phyloP scores from a whole-genome alignment of 148 eudicot species.

The Rhododendron ferrugineum region DNA sequence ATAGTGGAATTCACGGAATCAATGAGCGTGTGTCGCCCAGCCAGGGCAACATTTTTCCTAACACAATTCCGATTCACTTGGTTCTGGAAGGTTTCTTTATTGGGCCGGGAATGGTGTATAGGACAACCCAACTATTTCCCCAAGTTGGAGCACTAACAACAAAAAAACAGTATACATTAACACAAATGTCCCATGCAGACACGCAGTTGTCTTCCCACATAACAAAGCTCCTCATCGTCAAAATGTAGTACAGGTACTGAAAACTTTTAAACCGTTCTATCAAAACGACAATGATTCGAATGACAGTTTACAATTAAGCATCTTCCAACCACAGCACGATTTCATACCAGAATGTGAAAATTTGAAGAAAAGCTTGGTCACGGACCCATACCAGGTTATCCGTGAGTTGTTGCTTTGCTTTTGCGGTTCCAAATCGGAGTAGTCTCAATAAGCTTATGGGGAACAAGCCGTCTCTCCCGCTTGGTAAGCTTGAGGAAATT shows the following conservation, averaged over 20 bases:
- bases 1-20: too few species aligned
- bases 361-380: slow-evolving; percentile 17
- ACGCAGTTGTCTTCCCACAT: not conserved
- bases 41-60: too few species aligned
- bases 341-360: not conserved
- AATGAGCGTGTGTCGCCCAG: too few species aligned
- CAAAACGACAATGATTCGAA: not conserved
- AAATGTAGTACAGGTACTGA: not conserved
- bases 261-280: not conserved
- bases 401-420: slow-evolving; percentile 27
- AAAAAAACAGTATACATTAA: too few species aligned
- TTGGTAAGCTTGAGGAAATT: slow-evolving; percentile 71
- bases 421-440: slow-evolving; percentile 83
- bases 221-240: not conserved
- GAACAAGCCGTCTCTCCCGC: slow-evolving; percentile 63
- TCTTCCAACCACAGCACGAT: not conserved
- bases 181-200: not conserved
- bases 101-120: too few species aligned
- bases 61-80: too few species aligned
- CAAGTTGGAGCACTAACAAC: too few species aligned
- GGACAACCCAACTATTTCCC: too few species aligned
- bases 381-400: slow-evolving; percentile 22
- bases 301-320: not conserved
- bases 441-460: slow-evolving; percentile 83
- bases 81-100: too few species aligned